phyloP scores from a whole-genome alignment of 2,329 filamentous ascomycete genomes.

The Calonectria montana region DNA sequence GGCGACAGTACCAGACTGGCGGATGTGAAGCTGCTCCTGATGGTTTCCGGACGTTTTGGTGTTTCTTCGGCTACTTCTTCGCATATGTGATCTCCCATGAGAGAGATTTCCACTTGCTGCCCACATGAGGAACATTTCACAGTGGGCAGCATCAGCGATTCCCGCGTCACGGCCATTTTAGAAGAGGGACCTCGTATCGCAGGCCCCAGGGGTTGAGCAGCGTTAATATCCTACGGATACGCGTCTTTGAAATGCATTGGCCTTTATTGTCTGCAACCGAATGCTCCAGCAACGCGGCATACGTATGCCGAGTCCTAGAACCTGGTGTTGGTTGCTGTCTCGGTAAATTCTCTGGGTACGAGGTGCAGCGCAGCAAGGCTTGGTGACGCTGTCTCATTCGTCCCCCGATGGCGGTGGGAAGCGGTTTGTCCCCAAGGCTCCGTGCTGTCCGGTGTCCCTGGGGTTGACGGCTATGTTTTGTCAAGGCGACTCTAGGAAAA shows the following conservation, averaged over 20 bases:
- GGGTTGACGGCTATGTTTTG: conserved; percentile 26
- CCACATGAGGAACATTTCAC: conserved; percentile 91
- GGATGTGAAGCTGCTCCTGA: conserved; percentile 5
- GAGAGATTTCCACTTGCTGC: conserved; percentile 81
- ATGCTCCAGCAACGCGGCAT: conserved; percentile 3
- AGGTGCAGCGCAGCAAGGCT: conserved; percentile 10
- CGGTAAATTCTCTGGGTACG: conserved; percentile 4
- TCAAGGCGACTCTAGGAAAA: neutral
- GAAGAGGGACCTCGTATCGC: conserved; percentile 6
- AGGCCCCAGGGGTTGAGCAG: conserved; percentile 9
- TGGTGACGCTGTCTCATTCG: conserved; percentile 23
- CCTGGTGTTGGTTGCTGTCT: neutral
- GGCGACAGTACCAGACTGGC: conserved; percentile 15
- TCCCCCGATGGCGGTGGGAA: conserved; percentile 11
- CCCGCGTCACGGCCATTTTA: conserved; percentile 64
- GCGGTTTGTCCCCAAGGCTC: conserved; percentile 44
- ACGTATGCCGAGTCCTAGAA: conserved; percentile 2
- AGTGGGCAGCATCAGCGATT: conserved; percentile 79
- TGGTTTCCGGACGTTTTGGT: conserved; percentile 57
- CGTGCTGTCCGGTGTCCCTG: conserved; percentile 42
- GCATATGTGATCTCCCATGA: conserved; percentile 89
- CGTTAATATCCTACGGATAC: conserved; percentile 11
- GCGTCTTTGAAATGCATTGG: conserved; percentile 25
- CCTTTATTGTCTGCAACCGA: conserved; percentile 10
- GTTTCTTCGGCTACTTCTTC: conserved; percentile 55